A percentile compares a stretch with the other conserved stretches of the same genome.
Conservation (phyloP, 164 flowering plant genomes). For the Santalum album region DNA sequence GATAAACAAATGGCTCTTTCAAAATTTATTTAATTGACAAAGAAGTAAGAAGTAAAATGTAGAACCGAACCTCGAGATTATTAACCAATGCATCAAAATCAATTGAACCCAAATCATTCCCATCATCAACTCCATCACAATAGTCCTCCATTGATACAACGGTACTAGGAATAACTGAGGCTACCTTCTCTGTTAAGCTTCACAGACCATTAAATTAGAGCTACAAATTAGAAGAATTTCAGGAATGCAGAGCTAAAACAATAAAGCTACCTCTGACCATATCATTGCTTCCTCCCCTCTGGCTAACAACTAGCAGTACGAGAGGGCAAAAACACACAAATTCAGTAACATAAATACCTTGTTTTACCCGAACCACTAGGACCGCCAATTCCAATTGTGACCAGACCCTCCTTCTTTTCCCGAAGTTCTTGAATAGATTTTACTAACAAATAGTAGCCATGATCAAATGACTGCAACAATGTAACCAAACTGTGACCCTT, state of each 20-base stretch:
- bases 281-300: background rate
- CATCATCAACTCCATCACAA: conserved; percentile 78
- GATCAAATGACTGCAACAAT: conserved; percentile 77
- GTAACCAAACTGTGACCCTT: background rate
- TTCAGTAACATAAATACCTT: conserved; percentile 35
- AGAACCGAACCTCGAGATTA: conserved; percentile 78
- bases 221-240: conserved; percentile 7
- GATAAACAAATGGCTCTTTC: no score
- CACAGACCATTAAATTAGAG: conserved; percentile 20
- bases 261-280: background rate
- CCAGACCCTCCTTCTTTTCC: conserved; percentile 74
- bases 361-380: conserved; percentile 95
- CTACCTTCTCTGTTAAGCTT: conserved; percentile 98
- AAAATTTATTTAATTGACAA: no score
- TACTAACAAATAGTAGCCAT: conserved; percentile 79
- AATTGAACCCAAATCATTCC: conserved; percentile 70
- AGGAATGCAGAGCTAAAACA: background rate
- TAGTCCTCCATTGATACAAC: conserved; percentile 94
- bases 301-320: background rate
- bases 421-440: conserved; percentile 96
- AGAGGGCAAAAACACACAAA: background rate
- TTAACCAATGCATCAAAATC: conserved; percentile 73
- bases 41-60: background rate
- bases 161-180: conserved; percentile 88
- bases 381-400: conserved; percentile 93